Base-by-base conservation (phyloP, 371 early-diverging fungal species). In the Mucor plumbeus region DNA sequence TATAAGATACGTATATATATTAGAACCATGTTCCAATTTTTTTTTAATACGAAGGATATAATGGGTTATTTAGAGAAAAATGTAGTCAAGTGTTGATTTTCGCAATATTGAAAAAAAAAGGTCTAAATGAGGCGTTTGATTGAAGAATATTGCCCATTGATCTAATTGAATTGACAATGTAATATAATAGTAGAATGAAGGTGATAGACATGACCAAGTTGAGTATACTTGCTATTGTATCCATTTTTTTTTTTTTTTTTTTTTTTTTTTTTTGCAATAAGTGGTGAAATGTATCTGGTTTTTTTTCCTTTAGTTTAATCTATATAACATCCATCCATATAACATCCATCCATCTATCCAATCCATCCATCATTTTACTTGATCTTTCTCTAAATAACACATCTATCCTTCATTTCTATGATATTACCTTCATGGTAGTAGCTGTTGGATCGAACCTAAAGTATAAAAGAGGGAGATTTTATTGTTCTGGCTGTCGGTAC, bases 391-490 rank as follows among this genome's bases (percentile, higher is more conserved):
- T 35, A n/a, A 34, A 33, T 15, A 21, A 35, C 35, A n/a, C 55
- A 55, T 55, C 34, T 21, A 7, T 55, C 55, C 31, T 55, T 34
- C 8, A 13, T 38, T 61, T 39, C 33, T 2, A 33, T 38, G 6
- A 1, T 19, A 34, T 58, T 68, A 68, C 68, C 68, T 68, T 68
- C 68, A 68, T 68, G 68, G 19, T 58, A 50, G 68, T 67, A 67
- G 68, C 68, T 67, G 68, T 67, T 44, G 41, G 68, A 61, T 68
- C 68, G 68, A 68, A 68, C 68, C 68, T 68, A 68, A 56, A 68
- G 62, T 68, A 63, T 68, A 58, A 68, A 68, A 68, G 68, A 68
- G 68, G 68, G 59, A 39, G 68, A 63, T 68, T 68, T 59, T 35
- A 47, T 55, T 61, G 43, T 58, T 59, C 48, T 47, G 48, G 61